Percentiles rank a stretch among this genome's conserved stretches.
These are phyloP conservation scores for Ustilago trichophora DNA, from an alignment of 1,284 basidiomycete species.

Conservation along the genomic window DNA sequence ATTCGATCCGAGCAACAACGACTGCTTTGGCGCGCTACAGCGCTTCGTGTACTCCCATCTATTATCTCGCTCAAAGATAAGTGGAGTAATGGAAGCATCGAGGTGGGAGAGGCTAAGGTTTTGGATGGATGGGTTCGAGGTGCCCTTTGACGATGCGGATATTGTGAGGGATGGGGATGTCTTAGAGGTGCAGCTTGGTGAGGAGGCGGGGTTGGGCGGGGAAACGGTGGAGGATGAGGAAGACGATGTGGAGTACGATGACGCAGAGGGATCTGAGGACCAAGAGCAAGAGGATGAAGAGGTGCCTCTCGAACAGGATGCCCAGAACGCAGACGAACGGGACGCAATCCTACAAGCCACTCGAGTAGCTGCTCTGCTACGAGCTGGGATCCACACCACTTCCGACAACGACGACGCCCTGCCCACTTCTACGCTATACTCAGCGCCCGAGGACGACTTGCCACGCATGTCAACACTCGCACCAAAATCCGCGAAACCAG, in stretches of 20 bases:
- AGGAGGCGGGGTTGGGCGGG: neutral
- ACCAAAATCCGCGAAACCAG: neutral
- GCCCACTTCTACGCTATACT: too few species aligned
- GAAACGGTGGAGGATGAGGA: neutral
- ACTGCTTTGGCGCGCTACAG: constrained; percentile 18
- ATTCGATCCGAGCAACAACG: constrained; percentile 8
- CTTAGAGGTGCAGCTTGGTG: constrained; percentile 21
- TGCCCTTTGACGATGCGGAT: constrained; percentile 35
- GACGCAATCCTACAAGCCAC: constrained; percentile 11
- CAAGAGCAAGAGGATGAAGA: constrained; percentile 3
- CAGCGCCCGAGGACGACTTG: too few species aligned
- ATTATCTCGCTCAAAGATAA: neutral
- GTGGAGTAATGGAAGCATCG: constrained; percentile 3
- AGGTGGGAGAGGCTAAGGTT: neutral
- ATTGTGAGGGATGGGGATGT: constrained; percentile 42
- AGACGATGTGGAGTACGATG: too few species aligned
- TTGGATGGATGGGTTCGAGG: constrained; percentile 30
- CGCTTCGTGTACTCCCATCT: constrained; percentile 20
- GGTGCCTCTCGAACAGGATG: neutral
- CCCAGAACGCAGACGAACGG: constrained; percentile 16
- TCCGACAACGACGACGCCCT: constrained; percentile 1
- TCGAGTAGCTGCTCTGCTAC: constrained; percentile 15
- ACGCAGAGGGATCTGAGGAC: neutral
- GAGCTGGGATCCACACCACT: constrained; percentile 10
- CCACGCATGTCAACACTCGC: constrained; percentile 24